Base-by-base conservation (phyloP, 176 grass and related monocot species). In the Oryza brachyantha region DNA sequence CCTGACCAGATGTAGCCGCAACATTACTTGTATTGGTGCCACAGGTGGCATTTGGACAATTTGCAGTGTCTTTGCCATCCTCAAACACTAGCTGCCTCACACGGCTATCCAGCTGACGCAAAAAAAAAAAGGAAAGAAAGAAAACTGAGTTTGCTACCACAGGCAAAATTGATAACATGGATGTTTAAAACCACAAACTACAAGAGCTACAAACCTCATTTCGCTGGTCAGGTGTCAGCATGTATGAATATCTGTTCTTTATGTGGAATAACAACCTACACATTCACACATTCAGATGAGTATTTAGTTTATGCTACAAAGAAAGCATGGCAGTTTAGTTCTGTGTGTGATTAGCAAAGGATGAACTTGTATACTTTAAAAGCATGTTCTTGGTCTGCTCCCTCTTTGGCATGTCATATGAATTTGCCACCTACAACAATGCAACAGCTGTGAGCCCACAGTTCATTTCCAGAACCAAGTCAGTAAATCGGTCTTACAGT, bases 211-310 rank as follows among this genome's bases (percentile, higher is more conserved):
- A 61, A 60, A 97, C 93, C 93, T 97, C 88, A 21, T 90, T 63
- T 55, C 79, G 74, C 55, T 93, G 93, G 61, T 90, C 83, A 0
- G 76, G 82, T 29, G 85, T 78, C 61, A 97, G 81, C 76, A 97
- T 76, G 38, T 65, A 72, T 70, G 90, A 87, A 85, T 97, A 97
- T 77, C 86, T 84, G 79, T 97, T 97, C 63, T 97, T 93, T 84
- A 97, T 86, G 73, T 93, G 93, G 74, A 97, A 90, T 69, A 97
- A 60, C 73, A 86, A 79, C 90, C 93, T 97, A 75, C 17, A 72
- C 59, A 84, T 84, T 69, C 21, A 75, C 17, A 72, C 59, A 84
- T 84, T 69, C 21, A 86, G 68, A 73, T 19, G 48, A 77, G 55
- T 1, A 8, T 46, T 85, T 52, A 80, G 75, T 71, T 32, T 57